A percentile compares a stretch with the other conserved stretches of the same genome.
Evolutionary conservation across 148 eudicot genomes (phyloP).

Genomic region (Drosera capensis): DNA sequence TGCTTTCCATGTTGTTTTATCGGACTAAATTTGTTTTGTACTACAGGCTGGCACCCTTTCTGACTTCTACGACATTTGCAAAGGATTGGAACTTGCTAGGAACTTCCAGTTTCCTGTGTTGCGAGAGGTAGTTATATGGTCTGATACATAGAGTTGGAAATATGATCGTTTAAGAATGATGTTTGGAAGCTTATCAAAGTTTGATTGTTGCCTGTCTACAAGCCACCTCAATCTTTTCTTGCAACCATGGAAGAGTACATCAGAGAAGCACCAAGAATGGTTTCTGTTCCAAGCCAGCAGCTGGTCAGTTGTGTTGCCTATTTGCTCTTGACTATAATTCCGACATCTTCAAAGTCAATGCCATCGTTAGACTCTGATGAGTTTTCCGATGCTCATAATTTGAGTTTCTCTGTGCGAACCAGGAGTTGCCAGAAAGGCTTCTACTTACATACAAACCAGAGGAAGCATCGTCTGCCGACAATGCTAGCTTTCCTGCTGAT

Average conservation of each 20-base stretch:
- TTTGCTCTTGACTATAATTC: not conserved
- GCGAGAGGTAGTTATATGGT: conserved; percentile 52
- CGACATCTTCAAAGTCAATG: not conserved
- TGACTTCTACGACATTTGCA: conserved; percentile 90
- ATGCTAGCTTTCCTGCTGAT: conserved; percentile 17
- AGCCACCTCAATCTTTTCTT: conserved; percentile 51
- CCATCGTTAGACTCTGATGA: not conserved
- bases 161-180: not conserved
- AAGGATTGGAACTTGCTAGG: conserved; percentile 90
- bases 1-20: not conserved
- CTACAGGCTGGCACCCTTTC: conserved; percentile 75
- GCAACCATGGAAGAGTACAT: conserved; percentile 96
- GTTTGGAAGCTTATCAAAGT: conserved; percentile 7
- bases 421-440: conserved; percentile 96
- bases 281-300: conserved; percentile 46
- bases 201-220: conserved; percentile 13
- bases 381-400: not conserved
- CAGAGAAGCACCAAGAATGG: conserved; percentile 88
- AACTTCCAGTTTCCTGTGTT: conserved; percentile 93
- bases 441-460: conserved; percentile 69
- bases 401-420: conserved; percentile 9
- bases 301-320: conserved; percentile 30
- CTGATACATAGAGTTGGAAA: not conserved
- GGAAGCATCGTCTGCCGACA: conserved; percentile 39
- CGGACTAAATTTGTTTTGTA: conserved; percentile 4